These are phyloP conservation scores for Chaetomium strumarium DNA, from an alignment of 2,329 filamentous ascomycete genomes.

Conservation along the genomic window DNA sequence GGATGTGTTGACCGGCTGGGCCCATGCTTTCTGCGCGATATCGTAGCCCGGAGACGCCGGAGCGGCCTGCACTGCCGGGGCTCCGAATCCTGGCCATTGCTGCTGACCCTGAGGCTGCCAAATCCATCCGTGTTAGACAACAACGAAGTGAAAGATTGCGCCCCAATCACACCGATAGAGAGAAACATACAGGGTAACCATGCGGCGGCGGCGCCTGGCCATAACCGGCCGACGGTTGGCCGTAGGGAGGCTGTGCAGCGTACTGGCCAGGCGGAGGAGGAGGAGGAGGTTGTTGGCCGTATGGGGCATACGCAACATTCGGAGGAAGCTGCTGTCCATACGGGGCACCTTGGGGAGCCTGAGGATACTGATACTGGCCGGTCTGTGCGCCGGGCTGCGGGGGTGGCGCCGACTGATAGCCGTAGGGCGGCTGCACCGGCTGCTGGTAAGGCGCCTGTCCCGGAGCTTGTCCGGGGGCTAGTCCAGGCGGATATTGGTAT, in stretches of 20 bases:
- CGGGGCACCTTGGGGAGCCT: not conserved
- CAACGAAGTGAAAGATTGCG: no score
- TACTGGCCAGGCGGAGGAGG: conserved; percentile 31
- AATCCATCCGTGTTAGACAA: no score
- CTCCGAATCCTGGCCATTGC: conserved; percentile 19
- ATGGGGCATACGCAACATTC: conserved; percentile 15
- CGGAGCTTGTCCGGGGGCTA: not conserved
- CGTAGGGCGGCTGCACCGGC: no score
- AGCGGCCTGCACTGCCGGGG: conserved; percentile 41
- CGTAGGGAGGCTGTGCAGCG: conserved; percentile 29
- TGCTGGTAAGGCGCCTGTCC: conserved; percentile 22
- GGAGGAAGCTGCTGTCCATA: not conserved
- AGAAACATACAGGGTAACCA: conserved; percentile 2
- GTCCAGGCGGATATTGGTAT: conserved; percentile 3
- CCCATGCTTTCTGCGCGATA: conserved; percentile 45
- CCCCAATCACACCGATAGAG: no score
- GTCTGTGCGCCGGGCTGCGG: conserved; percentile 26
- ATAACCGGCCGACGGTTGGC: conserved; percentile 26
- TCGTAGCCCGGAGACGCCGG: conserved; percentile 69
- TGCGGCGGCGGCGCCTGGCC: conserved; percentile 25
- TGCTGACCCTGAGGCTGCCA: not conserved
- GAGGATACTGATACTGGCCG: conserved; percentile 1
- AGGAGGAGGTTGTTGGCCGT: conserved; percentile 18
- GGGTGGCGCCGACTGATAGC: conserved; percentile 39
- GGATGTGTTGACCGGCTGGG: conserved; percentile 61